Evolutionary conservation across 176 grass and related monocot species (phyloP), one percentile per base, ranked within the genome.

Genomic region (Carex scoparia): DNA sequence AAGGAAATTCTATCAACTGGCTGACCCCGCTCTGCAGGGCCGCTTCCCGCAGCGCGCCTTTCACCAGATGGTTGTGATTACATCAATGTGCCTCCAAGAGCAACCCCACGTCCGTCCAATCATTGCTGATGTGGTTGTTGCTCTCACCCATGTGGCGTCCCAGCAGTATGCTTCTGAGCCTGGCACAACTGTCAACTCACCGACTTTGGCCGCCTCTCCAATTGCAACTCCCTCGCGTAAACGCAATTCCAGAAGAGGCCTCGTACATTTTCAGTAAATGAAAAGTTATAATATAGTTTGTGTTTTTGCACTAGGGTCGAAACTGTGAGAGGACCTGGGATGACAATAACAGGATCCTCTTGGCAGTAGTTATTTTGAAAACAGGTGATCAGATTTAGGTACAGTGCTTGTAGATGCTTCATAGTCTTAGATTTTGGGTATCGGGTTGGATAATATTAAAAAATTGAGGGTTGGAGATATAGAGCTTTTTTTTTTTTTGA

Each of bases 31-130:
- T 65, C 88, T 99, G 33, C 76, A 87, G 27, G 91, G 91, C 18
- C 64, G 71, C 70, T 99, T 90, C 74, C 93, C 97, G 2, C 54
- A 79, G n/a, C 81, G 71, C 4, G 87, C 97, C 7, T 91, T 99
- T 79, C 88, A 99, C 84, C 97, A 99, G 74, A 31, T 99, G 10
- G 88, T 92, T 11, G 90, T 92, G 49, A 90, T 99, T 56, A 84
- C 86, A 82, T 89, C 90, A 18, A 99, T 95, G 91, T 99, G 97
- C 84, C 97, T 99, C 51, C 97, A 99, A 82, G 93, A 95, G 15
- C 93, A 99, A 59, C 81, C 93, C 15, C 97, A 90, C 56, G 90
- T 99, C 84, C 93, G 97, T 37, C 97, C 97, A 9, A 94, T 99
- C 72, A 70, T 95, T 0, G 81, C 68, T 0, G 97, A 99, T 59